phyloP scores from a whole-genome alignment of 768 basidiomycete species.

The Boletus edulis region DNA sequence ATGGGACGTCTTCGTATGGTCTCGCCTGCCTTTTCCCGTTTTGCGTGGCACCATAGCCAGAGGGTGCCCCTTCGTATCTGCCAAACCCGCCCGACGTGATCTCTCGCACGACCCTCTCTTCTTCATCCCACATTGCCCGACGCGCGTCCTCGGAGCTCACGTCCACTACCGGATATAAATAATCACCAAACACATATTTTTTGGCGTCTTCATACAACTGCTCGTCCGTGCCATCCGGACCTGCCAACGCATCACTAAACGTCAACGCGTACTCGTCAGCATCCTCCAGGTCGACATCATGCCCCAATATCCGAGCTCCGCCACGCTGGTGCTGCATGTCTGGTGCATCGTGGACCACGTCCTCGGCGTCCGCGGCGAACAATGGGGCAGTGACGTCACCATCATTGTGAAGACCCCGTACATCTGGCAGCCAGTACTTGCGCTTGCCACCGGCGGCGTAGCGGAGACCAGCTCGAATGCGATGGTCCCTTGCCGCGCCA shows the following conservation, averaged over 20 bases:
- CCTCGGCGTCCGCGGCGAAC: slow-evolving; percentile 57
- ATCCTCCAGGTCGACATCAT: slow-evolving; percentile 35
- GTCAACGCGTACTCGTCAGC: slow-evolving; percentile 32
- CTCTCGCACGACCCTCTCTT: slow-evolving; percentile 29
- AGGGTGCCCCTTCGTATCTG: not conserved
- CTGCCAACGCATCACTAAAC: slow-evolving; percentile 31
- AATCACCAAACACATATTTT: slow-evolving; percentile 85
- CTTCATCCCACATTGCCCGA: slow-evolving; percentile 28
- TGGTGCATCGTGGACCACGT: slow-evolving; percentile 62
- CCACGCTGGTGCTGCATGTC: slow-evolving; percentile 43
- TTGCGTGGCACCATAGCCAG: slow-evolving; percentile 30
- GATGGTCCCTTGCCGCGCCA: slow-evolving; percentile 78
- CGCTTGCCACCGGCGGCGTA: slow-evolving; percentile 87
- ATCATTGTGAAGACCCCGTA: slow-evolving; percentile 33
- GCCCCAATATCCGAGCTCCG: slow-evolving; percentile 12
- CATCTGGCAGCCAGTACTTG: slow-evolving; percentile 95
- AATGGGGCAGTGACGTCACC: slow-evolving; percentile 76
- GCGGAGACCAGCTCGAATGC: slow-evolving; percentile 89
- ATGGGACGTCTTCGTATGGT: slow-evolving; percentile 5
- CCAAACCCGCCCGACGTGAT: slow-evolving; percentile 11
- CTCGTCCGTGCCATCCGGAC: slow-evolving; percentile 70
- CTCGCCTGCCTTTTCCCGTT: slow-evolving; percentile 5
- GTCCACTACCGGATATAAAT: slow-evolving; percentile 87
- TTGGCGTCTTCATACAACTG: slow-evolving; percentile 72
- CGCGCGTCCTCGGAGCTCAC: slow-evolving; percentile 59